Base-by-base conservation (phyloP, 805 yeast genomes). In the Candida germanica region DNA sequence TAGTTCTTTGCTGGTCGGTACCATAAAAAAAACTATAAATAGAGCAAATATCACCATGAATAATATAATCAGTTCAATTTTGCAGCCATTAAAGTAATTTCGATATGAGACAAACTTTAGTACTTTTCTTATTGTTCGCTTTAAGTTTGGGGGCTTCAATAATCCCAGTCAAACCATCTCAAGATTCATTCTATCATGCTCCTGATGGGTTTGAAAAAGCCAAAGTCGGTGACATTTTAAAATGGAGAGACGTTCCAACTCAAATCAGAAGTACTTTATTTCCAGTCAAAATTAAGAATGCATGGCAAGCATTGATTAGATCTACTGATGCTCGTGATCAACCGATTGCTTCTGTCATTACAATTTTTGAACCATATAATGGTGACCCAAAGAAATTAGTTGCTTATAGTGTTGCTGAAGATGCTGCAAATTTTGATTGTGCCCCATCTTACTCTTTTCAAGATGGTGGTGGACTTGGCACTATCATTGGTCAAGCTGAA, bases 331-430 rank as follows among this genome's bases (percentile, higher is more conserved):
- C 50, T 8, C 36, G 36, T 30, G 61, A 60, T 1, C 40, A 51
- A 12, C 47, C 61, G 6, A 47, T 42, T 8, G 57, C 51, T 2
- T 37, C 51, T 5, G 50, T 47, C 0, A 29, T 59, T 13, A 56
- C 61, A 1, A 26, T 59, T 3, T 42, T 58, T 18, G 51, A 53
- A 41, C 64, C 64, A 3, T 44, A 38, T 31, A 52, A 52, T 37
- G 53, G 56, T 3, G 48, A 56, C 39, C 41, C 51, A 11, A 29
- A 46, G 17, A 51, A 51, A 34, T 34, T 59, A 15, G 30, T 57
- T 8, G 47, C 56, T 15, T 56, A 57, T 37, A 59, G 55, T 29
- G 41, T 48, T 21, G 57, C 56, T 10, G 49, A 57, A 40, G 65
- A 59, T 42, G 39, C 60, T 12, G 43, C 58, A 0, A 42, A 36